Conservation (phyloP, 1,139 yeast species). For the Yamadazyma sp. region DNA sequence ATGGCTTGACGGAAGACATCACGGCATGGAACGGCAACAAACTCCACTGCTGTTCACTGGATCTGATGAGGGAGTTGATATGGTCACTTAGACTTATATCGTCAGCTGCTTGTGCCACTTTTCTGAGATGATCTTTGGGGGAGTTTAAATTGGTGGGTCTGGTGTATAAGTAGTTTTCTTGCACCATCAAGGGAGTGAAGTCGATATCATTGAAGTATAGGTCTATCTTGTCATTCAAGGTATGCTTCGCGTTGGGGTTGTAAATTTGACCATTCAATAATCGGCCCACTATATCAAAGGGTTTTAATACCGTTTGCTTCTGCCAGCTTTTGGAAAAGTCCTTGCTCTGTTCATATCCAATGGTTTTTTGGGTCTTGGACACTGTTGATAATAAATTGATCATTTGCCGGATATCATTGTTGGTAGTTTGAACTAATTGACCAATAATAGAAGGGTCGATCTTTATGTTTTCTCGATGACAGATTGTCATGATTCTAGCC, state of each 20-base stretch:
- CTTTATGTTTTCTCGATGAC: conserved; percentile 77
- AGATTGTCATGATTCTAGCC: conserved; percentile 87
- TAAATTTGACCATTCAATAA: conserved; percentile 65
- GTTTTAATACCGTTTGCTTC: conserved; percentile 86
- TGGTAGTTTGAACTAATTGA: conserved; percentile 80
- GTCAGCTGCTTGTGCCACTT: conserved; percentile 79
- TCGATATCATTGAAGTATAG: conserved; percentile 94
- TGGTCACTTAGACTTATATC: conserved; percentile 80
- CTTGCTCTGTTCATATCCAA: conserved; percentile 52
- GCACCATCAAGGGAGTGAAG: conserved; percentile 92
- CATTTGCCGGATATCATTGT: conserved; percentile 92
- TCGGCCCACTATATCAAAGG: conserved; percentile 85
- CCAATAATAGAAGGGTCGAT: conserved; percentile 81
- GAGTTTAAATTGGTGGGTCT: conserved; percentile 48
- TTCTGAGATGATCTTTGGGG: conserved; percentile 53
- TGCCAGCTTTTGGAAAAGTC: conserved; percentile 74
- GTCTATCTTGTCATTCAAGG: conserved; percentile 81
- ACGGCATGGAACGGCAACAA: conserved; percentile 90
- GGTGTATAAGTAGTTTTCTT: conserved; percentile 82
- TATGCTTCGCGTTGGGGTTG: conserved; percentile 50
- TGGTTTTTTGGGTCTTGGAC: conserved; percentile 62
- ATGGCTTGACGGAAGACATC: conserved; percentile 82
- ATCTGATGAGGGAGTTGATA: conserved; percentile 77
- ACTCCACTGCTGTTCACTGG: conserved; percentile 95
- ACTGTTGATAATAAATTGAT: conserved; percentile 86